Conservation (phyloP, 2,329 filamentous ascomycete species). For the Penicillium griseofulvum region DNA sequence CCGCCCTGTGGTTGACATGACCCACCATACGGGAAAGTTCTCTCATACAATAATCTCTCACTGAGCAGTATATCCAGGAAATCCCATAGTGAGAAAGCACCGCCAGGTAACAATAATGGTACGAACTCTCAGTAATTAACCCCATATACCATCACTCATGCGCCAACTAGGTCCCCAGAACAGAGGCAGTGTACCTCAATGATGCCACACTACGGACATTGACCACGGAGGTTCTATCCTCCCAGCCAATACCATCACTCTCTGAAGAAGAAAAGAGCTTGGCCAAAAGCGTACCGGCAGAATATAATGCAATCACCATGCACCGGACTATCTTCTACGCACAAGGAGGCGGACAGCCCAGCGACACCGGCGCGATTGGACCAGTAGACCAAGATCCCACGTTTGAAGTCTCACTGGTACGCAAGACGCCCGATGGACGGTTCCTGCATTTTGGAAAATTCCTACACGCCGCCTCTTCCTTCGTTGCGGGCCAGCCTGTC, state of each 20-base stretch:
- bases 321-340: constrained; percentile 31
- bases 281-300: constrained; percentile 16
- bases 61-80: neutral
- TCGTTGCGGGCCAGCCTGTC: constrained; percentile 19
- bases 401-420: constrained; percentile 28
- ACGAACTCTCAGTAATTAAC: neutral
- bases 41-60: neutral
- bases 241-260: constrained; percentile 19
- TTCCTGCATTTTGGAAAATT: constrained; percentile 29
- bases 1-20: neutral
- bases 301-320: constrained; percentile 22
- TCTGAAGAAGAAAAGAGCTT: constrained; percentile 20
- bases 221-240: constrained; percentile 22
- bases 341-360: constrained; percentile 29
- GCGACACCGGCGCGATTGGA: constrained; percentile 26
- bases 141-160: neutral
- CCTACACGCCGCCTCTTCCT: neutral
- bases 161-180: constrained; percentile 7
- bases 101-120: neutral
- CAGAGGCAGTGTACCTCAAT: constrained; percentile 28
- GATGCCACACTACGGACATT: constrained; percentile 22
- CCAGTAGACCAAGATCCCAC: constrained; percentile 5
- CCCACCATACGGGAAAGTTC: neutral
- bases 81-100: neutral
- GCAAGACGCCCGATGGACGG: constrained; percentile 23